phyloP scores from a whole-genome alignment of 495 filamentous ascomycete genomes.

The Hapsidospora chrysogenum region DNA sequence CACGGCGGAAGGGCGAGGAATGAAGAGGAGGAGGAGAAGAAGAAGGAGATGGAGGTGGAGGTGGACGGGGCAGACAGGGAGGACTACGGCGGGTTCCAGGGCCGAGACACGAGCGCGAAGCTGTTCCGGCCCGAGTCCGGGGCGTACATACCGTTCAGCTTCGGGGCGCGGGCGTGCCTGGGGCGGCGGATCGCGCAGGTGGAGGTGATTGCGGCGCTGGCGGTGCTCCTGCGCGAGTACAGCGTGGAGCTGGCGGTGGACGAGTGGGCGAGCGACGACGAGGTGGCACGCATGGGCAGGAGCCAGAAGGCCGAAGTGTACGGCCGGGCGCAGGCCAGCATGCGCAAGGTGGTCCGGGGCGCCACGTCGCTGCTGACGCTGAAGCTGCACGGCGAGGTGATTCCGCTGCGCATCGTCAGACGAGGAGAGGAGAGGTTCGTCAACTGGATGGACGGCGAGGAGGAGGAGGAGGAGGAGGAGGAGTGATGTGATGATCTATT shows the following conservation, averaged over 20 bases:
- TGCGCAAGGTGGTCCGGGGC: constrained; percentile 22
- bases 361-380: constrained; percentile 43
- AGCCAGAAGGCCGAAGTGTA: constrained; percentile 34
- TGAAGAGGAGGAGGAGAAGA: neutral
- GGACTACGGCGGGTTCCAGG: constrained; percentile 37
- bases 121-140: constrained; percentile 46
- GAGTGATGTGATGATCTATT: neutral
- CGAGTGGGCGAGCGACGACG: constrained; percentile 41
- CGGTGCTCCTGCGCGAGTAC: constrained; percentile 45
- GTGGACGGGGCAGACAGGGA: constrained; percentile 23
- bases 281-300: constrained; percentile 34
- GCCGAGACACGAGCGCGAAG: constrained; percentile 31
- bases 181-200: constrained; percentile 63
- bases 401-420: constrained; percentile 45
- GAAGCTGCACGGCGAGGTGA: constrained; percentile 35
- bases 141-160: constrained; percentile 55
- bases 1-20: constrained; percentile 1
- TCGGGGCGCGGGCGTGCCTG: constrained; percentile 52
- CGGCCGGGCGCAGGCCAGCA: constrained; percentile 31
- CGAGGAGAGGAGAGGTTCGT: constrained; percentile 46
- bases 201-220: constrained; percentile 51
- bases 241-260: constrained; percentile 50
- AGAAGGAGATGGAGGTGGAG: neutral
- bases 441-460: constrained; percentile 12
- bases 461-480: neutral